Evolutionary conservation across 2,329 filamentous ascomycete genomes (phyloP).

Genomic region (Botrytis pseudocinerea): DNA sequence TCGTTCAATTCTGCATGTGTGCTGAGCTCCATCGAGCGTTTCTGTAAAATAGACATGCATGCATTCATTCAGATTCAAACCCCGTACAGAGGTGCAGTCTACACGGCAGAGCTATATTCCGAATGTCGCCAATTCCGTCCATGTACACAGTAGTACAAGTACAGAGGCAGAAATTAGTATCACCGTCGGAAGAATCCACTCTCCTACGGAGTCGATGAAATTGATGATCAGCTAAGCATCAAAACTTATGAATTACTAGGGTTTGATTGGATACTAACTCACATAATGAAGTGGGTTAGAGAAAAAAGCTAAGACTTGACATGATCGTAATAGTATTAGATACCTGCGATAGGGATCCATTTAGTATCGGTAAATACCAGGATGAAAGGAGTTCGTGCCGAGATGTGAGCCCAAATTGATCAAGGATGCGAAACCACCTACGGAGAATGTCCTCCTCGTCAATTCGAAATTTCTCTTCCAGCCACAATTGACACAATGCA

Average conservation of each 20-base stretch:
- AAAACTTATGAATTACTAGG: conserved; percentile 7
- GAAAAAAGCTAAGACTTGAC: conserved; percentile 8
- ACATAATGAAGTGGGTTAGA: not conserved
- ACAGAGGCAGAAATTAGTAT: not conserved
- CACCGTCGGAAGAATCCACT: conserved; percentile 2
- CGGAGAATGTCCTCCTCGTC: conserved; percentile 3
- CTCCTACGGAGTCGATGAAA: not conserved
- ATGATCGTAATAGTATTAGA: not conserved
- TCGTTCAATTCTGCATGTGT: not conserved
- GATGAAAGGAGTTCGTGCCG: conserved; percentile 22
- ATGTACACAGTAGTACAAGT: not conserved
- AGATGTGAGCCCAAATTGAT: conserved; percentile 20
- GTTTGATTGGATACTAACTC: conserved; percentile 5
- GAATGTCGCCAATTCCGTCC: conserved; percentile 5
- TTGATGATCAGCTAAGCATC: conserved; percentile 10
- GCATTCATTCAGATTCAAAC: not conserved
- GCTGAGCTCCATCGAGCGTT: not conserved
- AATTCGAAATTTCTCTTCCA: conserved; percentile 6
- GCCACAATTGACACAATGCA: conserved; percentile 13
- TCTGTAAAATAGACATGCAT: not conserved
- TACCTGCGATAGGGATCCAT: not conserved
- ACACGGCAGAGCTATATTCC: not conserved
- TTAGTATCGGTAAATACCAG: not conserved
- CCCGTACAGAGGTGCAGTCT: conserved; percentile 2
- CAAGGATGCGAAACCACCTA: conserved; percentile 5